phyloP scores from a whole-genome alignment of 768 basidiomycete genomes.

The Phlebiopsis flavidoalba region DNA sequence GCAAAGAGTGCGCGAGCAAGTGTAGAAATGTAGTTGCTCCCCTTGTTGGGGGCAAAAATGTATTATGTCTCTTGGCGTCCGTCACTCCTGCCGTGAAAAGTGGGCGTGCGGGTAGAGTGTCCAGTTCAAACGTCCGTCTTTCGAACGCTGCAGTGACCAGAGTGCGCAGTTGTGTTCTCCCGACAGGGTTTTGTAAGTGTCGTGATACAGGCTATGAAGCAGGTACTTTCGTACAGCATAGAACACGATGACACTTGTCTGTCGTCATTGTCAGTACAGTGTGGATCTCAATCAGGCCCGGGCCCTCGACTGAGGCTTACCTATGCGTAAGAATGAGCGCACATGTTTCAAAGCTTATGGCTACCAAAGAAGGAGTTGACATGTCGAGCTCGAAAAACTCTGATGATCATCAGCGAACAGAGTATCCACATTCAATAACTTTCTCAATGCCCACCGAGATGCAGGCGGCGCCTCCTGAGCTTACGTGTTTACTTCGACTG shows the following conservation, averaged over 20 bases:
- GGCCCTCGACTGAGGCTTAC: too few species aligned
- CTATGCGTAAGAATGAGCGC: too few species aligned
- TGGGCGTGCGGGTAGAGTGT: constrained; percentile 35
- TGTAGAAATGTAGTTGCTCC: constrained; percentile 45
- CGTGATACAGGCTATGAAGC: constrained; percentile 51
- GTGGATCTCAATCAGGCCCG: too few species aligned
- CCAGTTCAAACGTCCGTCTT: constrained; percentile 33
- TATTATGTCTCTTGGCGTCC: not conserved
- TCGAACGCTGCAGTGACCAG: constrained; percentile 4
- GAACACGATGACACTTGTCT: constrained; percentile 36
- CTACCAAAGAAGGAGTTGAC: too few species aligned
- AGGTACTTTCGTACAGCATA: constrained; percentile 56
- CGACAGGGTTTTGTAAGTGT: constrained; percentile 43
- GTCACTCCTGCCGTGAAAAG: constrained; percentile 7
- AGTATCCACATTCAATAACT: too few species aligned
- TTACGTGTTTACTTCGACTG: too few species aligned
- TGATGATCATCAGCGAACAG: too few species aligned
- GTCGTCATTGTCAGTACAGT: too few species aligned
- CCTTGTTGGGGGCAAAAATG: not conserved
- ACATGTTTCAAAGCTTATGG: too few species aligned
- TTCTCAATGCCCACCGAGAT: too few species aligned
- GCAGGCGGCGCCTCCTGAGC: too few species aligned
- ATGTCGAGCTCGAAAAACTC: too few species aligned
- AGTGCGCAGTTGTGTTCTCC: constrained; percentile 19
- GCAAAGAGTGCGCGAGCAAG: constrained; percentile 61